Percentiles rank a stretch among this genome's conserved stretches.
These are phyloP conservation scores for Epicoccum nigrum DNA, from an alignment of 2,329 filamentous ascomycete genomes.

Conservation along the genomic window DNA sequence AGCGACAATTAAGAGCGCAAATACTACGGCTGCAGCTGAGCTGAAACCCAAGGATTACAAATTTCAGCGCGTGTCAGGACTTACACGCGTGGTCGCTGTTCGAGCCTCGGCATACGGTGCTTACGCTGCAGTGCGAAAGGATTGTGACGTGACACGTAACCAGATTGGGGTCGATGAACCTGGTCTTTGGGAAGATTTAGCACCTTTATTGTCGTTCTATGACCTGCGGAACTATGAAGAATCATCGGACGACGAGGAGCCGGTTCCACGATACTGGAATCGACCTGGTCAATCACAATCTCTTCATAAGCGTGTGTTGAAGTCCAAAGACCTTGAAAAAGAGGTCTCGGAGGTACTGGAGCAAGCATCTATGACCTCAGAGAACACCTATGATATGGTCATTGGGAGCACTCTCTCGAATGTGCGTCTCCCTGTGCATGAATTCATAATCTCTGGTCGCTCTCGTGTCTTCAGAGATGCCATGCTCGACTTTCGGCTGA, in stretches of 20 bases:
- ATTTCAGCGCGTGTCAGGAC: slow-evolving; percentile 85
- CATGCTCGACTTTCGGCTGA: slow-evolving; percentile 64
- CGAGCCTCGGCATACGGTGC: slow-evolving; percentile 88
- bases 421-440: slow-evolving; percentile 77
- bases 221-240: slow-evolving; percentile 58
- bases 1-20: slow-evolving; percentile 75
- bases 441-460: slow-evolving; percentile 77
- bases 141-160: slow-evolving; percentile 79
- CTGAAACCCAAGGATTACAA: slow-evolving; percentile 87
- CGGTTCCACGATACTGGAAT: slow-evolving; percentile 57
- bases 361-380: slow-evolving; percentile 43
- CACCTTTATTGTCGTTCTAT: slow-evolving; percentile 70
- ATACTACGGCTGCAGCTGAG: slow-evolving; percentile 56
- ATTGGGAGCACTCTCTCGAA: slow-evolving; percentile 67
- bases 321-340: slow-evolving; percentile 68
- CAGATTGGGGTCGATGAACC: slow-evolving; percentile 71
- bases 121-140: slow-evolving; percentile 84
- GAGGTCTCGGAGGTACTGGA: slow-evolving; percentile 61
- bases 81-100: slow-evolving; percentile 84
- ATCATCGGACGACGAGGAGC: slow-evolving; percentile 53
- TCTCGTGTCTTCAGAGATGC: slow-evolving; percentile 68
- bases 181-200: slow-evolving; percentile 75
- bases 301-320: slow-evolving; percentile 64
- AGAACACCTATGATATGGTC: slow-evolving; percentile 52
- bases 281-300: slow-evolving; percentile 55